Conservation (phyloP, 345 rosid species). For the Heritiera littoralis region DNA sequence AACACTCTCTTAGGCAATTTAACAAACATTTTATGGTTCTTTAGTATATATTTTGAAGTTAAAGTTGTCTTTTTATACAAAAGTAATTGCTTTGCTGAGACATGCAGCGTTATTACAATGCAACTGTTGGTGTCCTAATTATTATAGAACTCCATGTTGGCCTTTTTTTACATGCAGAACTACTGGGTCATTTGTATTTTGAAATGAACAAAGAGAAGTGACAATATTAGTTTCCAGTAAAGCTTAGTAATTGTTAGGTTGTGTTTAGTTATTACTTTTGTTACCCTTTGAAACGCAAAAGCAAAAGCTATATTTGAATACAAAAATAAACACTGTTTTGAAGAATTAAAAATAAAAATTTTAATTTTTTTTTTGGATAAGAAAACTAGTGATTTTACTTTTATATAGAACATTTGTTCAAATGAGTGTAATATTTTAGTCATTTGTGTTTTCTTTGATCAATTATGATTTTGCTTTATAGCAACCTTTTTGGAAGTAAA, state of each 20-base stretch:
- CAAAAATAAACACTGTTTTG: no score
- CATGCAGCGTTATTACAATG: neutral
- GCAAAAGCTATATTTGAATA: neutral
- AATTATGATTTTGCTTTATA: neutral
- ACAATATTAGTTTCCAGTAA: neutral
- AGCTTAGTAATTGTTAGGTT: neutral
- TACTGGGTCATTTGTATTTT: neutral
- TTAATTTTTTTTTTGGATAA: neutral
- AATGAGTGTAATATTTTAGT: neutral
- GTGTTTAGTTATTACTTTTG: neutral
- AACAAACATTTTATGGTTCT: neutral
- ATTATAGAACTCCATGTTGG: neutral
- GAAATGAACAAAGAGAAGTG: neutral
- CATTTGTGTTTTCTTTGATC: neutral
- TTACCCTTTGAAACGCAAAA: neutral
- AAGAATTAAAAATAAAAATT: neutral
- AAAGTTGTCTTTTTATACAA: neutral
- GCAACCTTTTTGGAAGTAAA: neutral
- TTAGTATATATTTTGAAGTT: neutral
- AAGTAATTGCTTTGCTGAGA: neutral
- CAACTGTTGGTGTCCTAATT: neutral
- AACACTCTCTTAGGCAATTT: slow-evolving; percentile 18
- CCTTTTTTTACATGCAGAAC: neutral
- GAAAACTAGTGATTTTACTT: neutral
- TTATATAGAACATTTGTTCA: neutral